Conservation (phyloP, 345 rosid species). For the Sisymbrium irio region DNA sequence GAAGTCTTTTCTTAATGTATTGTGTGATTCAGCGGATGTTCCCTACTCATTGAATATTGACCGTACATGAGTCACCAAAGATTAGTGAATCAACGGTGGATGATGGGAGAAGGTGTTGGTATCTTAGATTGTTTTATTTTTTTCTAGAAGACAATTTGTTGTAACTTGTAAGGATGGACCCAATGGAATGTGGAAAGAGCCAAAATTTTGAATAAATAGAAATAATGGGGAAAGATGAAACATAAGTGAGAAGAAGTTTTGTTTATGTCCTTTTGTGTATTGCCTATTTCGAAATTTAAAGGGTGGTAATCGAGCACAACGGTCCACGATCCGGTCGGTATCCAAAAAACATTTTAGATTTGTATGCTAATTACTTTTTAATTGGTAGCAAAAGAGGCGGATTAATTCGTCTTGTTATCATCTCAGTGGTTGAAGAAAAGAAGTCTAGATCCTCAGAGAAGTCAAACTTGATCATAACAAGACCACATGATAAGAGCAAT, state of each 20-base stretch:
- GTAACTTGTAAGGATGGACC: not conserved
- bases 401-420: no score
- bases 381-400: no score
- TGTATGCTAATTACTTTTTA: no score
- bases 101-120: not conserved
- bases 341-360: not conserved
- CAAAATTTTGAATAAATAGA: not conserved
- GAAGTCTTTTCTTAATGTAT: not conserved
- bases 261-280: slow-evolving; percentile 11
- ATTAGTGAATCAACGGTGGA: slow-evolving; percentile 22
- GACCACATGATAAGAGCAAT: not conserved
- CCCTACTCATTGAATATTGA: slow-evolving; percentile 6
- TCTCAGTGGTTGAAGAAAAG: no score
- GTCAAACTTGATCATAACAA: not conserved
- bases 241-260: slow-evolving; percentile 13
- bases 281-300: slow-evolving; percentile 14
- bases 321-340: not conserved
- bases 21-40: not conserved
- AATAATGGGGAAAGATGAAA: slow-evolving; percentile 2
- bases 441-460: not conserved
- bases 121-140: not conserved
- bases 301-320: slow-evolving; percentile 5
- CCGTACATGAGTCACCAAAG: slow-evolving; percentile 3
- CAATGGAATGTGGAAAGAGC: not conserved
- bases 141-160: slow-evolving; percentile 16